phyloP scores from a whole-genome alignment of 169 alveolate genomes.

The Neospora caninum region DNA sequence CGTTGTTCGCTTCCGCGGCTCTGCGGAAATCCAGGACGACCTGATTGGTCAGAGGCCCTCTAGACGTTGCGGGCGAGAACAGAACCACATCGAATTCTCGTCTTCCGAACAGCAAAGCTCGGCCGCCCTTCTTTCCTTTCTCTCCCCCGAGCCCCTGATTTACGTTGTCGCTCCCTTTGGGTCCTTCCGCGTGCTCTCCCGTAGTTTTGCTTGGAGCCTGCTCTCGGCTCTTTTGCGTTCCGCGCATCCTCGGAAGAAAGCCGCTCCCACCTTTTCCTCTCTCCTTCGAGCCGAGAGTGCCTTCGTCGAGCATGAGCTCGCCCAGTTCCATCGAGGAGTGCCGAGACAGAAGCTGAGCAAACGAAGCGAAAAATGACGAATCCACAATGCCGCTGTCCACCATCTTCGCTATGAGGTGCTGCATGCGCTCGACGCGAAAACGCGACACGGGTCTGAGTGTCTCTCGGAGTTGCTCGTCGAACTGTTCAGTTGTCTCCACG shows the following conservation, averaged over 20 bases:
- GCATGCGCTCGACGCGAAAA: neutral
- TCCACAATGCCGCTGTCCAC: neutral
- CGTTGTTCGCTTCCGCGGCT: neutral
- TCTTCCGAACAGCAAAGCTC: neutral
- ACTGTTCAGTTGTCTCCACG: neutral
- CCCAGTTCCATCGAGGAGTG: neutral
- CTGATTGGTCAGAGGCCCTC: neutral
- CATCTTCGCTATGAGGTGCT: neutral
- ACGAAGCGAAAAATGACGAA: neutral
- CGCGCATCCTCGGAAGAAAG: neutral
- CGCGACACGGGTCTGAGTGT: neutral
- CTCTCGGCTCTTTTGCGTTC: neutral
- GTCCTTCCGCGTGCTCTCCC: neutral
- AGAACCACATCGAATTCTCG: slow-evolving; percentile 4
- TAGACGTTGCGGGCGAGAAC: neutral
- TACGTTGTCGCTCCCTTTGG: neutral
- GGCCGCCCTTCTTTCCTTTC: neutral
- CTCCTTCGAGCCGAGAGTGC: neutral
- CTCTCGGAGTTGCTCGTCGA: slow-evolving; percentile 17
- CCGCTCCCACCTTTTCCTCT: neutral
- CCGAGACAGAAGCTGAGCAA: neutral
- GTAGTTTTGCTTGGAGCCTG: neutral
- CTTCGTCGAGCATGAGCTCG: neutral
- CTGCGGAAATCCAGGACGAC: neutral
- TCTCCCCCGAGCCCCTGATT: neutral